Conservation (phyloP, 2,329 filamentous ascomycete genomes). For the Plenodomus lindquistii region DNA sequence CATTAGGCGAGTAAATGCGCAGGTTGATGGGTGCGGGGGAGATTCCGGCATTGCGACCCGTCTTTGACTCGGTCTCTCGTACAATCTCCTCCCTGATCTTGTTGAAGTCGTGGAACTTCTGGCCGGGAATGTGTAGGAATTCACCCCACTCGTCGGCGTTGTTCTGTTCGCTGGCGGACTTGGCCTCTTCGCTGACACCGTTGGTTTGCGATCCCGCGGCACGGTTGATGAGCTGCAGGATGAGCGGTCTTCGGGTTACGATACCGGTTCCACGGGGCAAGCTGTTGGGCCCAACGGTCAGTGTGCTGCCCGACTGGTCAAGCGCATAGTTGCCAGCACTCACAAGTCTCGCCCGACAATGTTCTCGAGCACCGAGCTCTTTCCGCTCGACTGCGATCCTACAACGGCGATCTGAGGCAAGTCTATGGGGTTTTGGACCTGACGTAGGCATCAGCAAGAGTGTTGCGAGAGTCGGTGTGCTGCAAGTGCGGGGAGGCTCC, state of each 20-base stretch:
- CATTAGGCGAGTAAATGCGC: constrained; percentile 97
- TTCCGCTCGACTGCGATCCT: constrained; percentile 97
- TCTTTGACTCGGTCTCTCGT: constrained; percentile 94
- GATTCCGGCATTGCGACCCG: constrained; percentile 93
- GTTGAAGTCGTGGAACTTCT: constrained; percentile 98
- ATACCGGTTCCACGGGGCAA: constrained; percentile 97
- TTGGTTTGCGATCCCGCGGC: constrained; percentile 64
- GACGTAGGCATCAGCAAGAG: constrained; percentile 37
- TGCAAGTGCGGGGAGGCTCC: constrained; percentile 1
- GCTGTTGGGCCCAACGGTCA: constrained; percentile 55
- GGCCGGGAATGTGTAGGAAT: constrained; percentile 94
- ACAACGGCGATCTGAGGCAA: constrained; percentile 97
- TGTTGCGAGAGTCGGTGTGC: constrained; percentile 9
- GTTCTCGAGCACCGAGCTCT: constrained; percentile 98
- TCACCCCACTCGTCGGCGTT: constrained; percentile 98
- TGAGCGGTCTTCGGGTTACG: constrained; percentile 91
- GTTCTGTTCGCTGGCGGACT: constrained; percentile 78
- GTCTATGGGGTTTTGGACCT: constrained; percentile 99
- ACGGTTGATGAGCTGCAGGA: constrained; percentile 97
- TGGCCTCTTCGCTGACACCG: constrained; percentile 66
- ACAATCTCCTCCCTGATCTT: constrained; percentile 98
- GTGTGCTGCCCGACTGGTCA: constrained; percentile 20
- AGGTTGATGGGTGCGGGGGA: constrained; percentile 96
- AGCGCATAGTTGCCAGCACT: constrained; percentile 46
- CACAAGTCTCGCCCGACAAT: constrained; percentile 99